Evolutionary conservation across 164 flowering plant genomes (phyloP).

Genomic region (Kingdonia uniflora): DNA sequence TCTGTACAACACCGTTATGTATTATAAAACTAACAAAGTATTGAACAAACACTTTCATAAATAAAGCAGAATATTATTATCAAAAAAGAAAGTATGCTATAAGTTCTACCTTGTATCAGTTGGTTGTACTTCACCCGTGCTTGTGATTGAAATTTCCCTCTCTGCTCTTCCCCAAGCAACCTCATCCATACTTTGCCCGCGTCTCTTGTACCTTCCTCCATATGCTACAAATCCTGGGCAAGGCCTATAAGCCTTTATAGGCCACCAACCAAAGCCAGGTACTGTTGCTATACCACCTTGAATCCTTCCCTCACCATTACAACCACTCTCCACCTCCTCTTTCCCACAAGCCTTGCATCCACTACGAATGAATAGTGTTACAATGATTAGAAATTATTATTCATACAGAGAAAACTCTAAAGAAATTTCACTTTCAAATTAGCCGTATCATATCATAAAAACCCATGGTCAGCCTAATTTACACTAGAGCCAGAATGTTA

Average conservation of each 20-base stretch:
- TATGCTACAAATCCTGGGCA: constrained; percentile 81
- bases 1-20: too few relatives aligned
- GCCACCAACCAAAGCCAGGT: constrained; percentile 99
- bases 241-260: constrained; percentile 92
- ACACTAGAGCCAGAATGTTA: too few relatives aligned
- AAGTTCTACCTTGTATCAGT: constrained; percentile 30
- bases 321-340: constrained; percentile 70
- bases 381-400: neutral
- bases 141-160: constrained; percentile 13
- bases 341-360: constrained; percentile 80
- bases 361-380: constrained; percentile 13
- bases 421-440: too few relatives aligned
- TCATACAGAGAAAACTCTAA: too few relatives aligned
- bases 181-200: constrained; percentile 95
- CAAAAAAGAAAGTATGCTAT: too few relatives aligned
- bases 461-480: too few relatives aligned
- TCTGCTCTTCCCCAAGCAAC: constrained; percentile 58
- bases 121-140: constrained; percentile 15
- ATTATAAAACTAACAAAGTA: too few relatives aligned
- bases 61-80: too few relatives aligned
- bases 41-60: too few relatives aligned
- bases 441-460: too few relatives aligned
- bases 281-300: constrained; percentile 96
- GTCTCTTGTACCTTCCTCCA: constrained; percentile 81
- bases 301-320: constrained; percentile 95